phyloP scores from a whole-genome alignment of 331 rosid species.

The Quercus phellos region DNA sequence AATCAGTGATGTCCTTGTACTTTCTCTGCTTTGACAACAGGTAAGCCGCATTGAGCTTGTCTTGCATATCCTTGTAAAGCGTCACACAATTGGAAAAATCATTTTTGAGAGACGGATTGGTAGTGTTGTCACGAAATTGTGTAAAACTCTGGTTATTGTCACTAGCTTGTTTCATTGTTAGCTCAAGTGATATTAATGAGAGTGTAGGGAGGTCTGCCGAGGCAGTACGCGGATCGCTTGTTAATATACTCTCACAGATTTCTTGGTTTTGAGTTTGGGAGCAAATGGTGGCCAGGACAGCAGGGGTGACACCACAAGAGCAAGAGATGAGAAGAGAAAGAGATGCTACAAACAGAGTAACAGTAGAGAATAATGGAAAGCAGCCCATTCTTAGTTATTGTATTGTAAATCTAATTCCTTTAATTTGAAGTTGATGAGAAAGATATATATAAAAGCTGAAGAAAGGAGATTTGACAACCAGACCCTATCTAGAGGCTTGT shows the following conservation, averaged over 20 bases:
- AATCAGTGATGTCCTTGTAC: background rate
- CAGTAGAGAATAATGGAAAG: too few species aligned
- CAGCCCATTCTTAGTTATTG: too few species aligned
- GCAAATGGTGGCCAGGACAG: background rate
- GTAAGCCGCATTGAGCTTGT: background rate
- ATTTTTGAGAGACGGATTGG: background rate
- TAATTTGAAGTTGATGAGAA: too few species aligned
- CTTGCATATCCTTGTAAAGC: background rate
- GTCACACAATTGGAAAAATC: background rate
- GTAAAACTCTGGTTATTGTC: background rate
- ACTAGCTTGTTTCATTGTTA: background rate
- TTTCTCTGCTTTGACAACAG: background rate
- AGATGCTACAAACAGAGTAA: too few species aligned
- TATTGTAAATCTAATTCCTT: too few species aligned
- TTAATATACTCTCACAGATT: background rate
- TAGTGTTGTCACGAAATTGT: background rate
- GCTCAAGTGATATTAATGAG: background rate
- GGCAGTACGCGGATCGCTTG: background rate
- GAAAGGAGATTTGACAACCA: too few species aligned
- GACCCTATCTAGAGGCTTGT: too few species aligned
- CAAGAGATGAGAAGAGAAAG: too few species aligned
- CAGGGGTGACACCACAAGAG: too few species aligned
- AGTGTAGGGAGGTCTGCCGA: conserved; percentile 1
- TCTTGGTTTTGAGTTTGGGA: background rate
- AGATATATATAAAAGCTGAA: too few species aligned